Percentiles rank a stretch among this genome's conserved stretches.
Evolutionary conservation across 139 green algal genomes (phyloP).

Genomic region (Mesostigma viride): DNA sequence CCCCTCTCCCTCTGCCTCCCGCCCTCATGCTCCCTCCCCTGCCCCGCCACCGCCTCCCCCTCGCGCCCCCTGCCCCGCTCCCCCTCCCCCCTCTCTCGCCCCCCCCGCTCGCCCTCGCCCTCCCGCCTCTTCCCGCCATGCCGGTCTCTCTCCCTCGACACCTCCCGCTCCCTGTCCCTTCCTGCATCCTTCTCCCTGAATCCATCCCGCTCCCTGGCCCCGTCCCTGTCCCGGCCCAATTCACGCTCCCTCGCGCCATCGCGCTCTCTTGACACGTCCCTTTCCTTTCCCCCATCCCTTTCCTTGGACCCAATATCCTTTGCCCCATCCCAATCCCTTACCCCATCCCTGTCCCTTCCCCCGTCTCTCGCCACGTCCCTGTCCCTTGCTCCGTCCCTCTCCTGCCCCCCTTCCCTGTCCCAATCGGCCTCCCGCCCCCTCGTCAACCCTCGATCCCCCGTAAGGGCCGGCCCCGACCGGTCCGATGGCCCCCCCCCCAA

Average conservation of each 20-base stretch:
- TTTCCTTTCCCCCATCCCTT: background rate
- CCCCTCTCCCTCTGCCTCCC: too few relatives aligned
- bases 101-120: constrained; percentile 10
- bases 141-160: background rate
- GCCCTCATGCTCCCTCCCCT: too few relatives aligned
- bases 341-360: constrained; percentile 14
- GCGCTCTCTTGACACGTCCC: constrained; percentile 6
- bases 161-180: constrained; percentile 13
- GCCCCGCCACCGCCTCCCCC: too few relatives aligned
- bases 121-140: constrained; percentile 6
- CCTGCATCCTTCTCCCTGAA: background rate
- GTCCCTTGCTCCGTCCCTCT: too few relatives aligned
- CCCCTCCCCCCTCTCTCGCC: background rate
- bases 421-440: too few relatives aligned
- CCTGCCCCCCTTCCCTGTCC: too few relatives aligned
- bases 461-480: too few relatives aligned
- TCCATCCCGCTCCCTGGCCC: background rate
- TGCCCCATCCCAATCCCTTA: background rate
- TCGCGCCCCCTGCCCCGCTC: too few relatives aligned
- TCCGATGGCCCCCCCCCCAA: too few relatives aligned
- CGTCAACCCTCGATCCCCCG: too few relatives aligned
- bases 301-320: background rate
- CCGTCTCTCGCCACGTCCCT: constrained; percentile 1
- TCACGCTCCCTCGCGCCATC: background rate
- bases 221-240: background rate